A percentile compares a stretch with the other conserved stretches of the same genome.
These are phyloP conservation scores for Podaxis sp. DNA, from an alignment of 768 basidiomycete genomes.

Conservation along the genomic window DNA sequence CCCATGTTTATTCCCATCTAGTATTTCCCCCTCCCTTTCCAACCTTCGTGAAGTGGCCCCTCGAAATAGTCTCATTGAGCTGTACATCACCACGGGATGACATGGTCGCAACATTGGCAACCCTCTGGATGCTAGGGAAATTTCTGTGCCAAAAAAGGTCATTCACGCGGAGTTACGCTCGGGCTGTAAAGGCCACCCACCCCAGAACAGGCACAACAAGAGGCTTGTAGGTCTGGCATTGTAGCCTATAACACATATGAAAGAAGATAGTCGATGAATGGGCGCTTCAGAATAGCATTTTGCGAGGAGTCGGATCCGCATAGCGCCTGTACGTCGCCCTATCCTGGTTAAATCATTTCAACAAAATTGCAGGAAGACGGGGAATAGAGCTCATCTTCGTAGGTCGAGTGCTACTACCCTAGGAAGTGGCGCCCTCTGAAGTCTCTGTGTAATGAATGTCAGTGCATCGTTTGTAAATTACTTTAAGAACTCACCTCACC, in stretches of 20 bases:
- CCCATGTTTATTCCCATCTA: neutral
- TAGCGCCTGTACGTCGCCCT: neutral
- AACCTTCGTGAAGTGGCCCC: neutral
- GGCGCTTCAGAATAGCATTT: too few species aligned
- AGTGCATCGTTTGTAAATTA: neutral
- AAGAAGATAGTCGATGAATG: neutral
- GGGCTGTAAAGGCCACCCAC: neutral
- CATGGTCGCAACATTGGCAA: neutral
- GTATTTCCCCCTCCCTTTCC: neutral
- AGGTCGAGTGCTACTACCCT: neutral
- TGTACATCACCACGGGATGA: neutral
- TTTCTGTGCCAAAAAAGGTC: neutral
- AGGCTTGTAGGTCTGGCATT: neutral
- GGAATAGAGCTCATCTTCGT: neutral
- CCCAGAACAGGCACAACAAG: neutral
- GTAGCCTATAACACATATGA: neutral
- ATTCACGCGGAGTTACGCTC: constrained; percentile 3
- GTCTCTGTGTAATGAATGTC: neutral
- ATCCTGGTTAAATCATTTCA: neutral
- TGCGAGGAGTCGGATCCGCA: neutral
- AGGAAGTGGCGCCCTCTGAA: neutral
- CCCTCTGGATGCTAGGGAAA: neutral
- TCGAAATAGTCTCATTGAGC: neutral
- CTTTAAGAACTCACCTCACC: neutral
- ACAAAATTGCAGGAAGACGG: neutral